Percentiles rank a stretch among this genome's conserved stretches.
Conservation (phyloP, 805 yeast genomes). For the Candida caryicola region DNA sequence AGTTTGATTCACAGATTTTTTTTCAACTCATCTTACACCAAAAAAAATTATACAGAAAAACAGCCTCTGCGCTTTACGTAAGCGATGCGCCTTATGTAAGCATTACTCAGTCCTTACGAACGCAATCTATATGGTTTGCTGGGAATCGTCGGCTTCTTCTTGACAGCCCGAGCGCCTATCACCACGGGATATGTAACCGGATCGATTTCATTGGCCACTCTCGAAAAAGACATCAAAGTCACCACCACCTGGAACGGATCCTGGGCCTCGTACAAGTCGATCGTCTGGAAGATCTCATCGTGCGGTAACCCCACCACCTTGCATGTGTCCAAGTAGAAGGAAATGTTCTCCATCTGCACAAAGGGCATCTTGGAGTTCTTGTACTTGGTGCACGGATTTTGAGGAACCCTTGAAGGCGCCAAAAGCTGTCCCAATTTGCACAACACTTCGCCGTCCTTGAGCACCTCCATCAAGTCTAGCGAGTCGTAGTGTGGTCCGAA, state of each 20-base stretch:
- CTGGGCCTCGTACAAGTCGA: conserved; percentile 66
- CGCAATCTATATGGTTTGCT: conserved; percentile 49
- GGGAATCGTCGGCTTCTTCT: conserved; percentile 52
- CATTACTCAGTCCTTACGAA: neutral
- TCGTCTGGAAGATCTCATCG: conserved; percentile 77
- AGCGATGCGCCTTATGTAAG: neutral
- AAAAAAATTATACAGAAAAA: neutral
- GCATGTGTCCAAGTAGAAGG: conserved; percentile 64
- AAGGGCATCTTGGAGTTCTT: conserved; percentile 73
- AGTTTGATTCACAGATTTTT: neutral
- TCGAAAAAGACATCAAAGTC: conserved; percentile 68
- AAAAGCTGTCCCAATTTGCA: conserved; percentile 34
- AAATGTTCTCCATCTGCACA: conserved; percentile 77
- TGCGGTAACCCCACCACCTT: conserved; percentile 68
- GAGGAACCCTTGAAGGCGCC: conserved; percentile 12
- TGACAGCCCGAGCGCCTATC: conserved; percentile 43
- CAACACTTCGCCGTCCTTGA: conserved; percentile 57
- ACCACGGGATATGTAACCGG: conserved; percentile 22
- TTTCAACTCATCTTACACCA: neutral
- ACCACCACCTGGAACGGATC: conserved; percentile 81
- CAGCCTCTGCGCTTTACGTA: neutral
- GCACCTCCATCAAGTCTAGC: conserved; percentile 48
- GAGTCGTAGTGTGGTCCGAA: conserved; percentile 6
- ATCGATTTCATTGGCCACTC: conserved; percentile 54
- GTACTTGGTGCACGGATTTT: conserved; percentile 38